Evolutionary conservation across 805 yeast species (phyloP).

Genomic region (Huiozyma naganishii): DNA sequence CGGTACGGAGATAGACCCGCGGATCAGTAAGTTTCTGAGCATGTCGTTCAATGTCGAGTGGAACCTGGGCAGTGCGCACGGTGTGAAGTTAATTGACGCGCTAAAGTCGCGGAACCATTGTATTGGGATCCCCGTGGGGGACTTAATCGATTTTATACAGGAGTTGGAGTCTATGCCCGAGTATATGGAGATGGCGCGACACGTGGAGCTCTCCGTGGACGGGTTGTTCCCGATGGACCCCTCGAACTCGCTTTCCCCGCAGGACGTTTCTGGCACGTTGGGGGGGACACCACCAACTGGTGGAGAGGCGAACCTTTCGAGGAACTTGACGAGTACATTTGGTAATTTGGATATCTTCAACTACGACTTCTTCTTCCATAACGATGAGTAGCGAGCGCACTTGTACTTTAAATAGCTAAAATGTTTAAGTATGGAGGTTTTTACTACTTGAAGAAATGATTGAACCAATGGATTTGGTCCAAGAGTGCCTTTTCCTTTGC

Average conservation of each 20-base stretch:
- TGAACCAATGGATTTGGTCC: slow-evolving; percentile 29
- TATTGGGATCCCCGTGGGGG: slow-evolving; percentile 2
- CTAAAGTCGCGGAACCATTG: slow-evolving; percentile 13
- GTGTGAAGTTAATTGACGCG: slow-evolving; percentile 9
- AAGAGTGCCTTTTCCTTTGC: slow-evolving; percentile 56
- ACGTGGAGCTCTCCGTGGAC: background rate
- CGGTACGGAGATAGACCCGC: slow-evolving; percentile 9
- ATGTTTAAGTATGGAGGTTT: no score
- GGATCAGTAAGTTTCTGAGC: slow-evolving; percentile 13
- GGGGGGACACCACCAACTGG: background rate
- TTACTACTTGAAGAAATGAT: slow-evolving; percentile 9
- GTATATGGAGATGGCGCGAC: no score
- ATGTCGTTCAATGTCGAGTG: slow-evolving; percentile 17
- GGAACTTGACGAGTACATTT: slow-evolving; percentile 11
- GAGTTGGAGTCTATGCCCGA: background rate
- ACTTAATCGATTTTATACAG: slow-evolving; percentile 3
- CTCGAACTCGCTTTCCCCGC: background rate
- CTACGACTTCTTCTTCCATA: slow-evolving; percentile 9
- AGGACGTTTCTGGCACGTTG: background rate
- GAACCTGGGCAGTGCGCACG: slow-evolving; percentile 1
- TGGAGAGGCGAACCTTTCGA: background rate
- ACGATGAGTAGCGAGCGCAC: background rate
- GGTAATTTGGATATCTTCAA: slow-evolving; percentile 21
- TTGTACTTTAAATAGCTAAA: background rate
- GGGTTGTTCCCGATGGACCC: background rate